Percentiles rank a stretch among this genome's conserved stretches.
These are phyloP conservation scores for Syzygium aromaticum DNA, from an alignment of 345 rosid genomes.

Conservation along the genomic window DNA sequence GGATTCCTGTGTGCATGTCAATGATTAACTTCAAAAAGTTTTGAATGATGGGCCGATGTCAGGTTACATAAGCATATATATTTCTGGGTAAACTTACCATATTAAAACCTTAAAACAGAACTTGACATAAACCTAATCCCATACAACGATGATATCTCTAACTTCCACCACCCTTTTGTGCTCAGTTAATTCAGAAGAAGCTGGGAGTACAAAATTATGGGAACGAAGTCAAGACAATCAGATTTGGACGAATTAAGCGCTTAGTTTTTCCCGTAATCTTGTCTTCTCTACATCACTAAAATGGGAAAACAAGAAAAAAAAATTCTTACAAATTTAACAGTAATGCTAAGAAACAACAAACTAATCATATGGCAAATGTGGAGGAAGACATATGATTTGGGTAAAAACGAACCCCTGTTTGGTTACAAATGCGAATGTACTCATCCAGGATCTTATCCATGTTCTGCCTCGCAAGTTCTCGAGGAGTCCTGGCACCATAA, in stretches of 20 bases:
- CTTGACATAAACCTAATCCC: neutral
- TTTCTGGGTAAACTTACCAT: neutral
- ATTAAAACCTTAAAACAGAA: neutral
- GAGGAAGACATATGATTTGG: slow-evolving; percentile 1
- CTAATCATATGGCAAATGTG: neutral
- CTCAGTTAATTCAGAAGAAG: neutral
- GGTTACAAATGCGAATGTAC: slow-evolving; percentile 41
- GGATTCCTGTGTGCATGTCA: neutral
- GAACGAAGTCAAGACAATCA: neutral
- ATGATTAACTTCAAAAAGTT: neutral
- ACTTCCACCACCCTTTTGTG: neutral
- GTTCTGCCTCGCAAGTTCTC: slow-evolving; percentile 43
- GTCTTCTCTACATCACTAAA: neutral
- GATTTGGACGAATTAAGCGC: neutral
- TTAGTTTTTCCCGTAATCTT: neutral
- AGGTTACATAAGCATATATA: neutral
- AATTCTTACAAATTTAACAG: neutral
- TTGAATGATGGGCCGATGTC: neutral
- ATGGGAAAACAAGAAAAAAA: neutral
- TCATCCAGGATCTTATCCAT: slow-evolving; percentile 28
- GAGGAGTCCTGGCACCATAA: slow-evolving; percentile 37
- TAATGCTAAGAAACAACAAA: neutral
- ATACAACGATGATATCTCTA: neutral
- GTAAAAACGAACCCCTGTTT: slow-evolving; percentile 32
- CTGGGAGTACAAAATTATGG: neutral